Conservation (phyloP, 805 yeast species). For the Teunomyces gatunensis region DNA sequence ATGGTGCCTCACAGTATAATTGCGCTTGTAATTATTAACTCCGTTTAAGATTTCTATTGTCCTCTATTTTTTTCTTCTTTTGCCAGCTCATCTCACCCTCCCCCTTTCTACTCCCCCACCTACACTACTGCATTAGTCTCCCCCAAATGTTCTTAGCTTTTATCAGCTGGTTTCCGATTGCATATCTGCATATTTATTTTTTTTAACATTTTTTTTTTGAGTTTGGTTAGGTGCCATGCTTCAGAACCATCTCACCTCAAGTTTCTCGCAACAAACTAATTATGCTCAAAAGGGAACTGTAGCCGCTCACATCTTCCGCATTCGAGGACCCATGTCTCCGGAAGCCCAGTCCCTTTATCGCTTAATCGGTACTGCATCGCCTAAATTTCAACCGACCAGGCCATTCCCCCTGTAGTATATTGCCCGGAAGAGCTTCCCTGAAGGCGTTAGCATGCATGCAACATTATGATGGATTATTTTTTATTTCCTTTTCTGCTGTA, state of each 20-base stretch:
- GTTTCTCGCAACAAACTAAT: background rate
- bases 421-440: background rate
- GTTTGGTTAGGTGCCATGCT: background rate
- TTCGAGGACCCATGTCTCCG: background rate
- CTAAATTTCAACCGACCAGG: background rate
- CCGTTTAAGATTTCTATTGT: too few relatives aligned
- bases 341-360: background rate
- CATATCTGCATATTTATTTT: too few relatives aligned
- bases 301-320: background rate
- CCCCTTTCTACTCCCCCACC: too few relatives aligned
- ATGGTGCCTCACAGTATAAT: too few relatives aligned
- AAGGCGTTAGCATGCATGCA: background rate
- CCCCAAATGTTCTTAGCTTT: too few relatives aligned
- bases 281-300: background rate
- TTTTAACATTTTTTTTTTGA: background rate
- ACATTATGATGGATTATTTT: background rate
- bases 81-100: too few relatives aligned
- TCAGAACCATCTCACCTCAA: background rate
- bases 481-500: background rate
- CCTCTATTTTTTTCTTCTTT: too few relatives aligned
- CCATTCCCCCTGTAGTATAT: background rate
- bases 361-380: background rate
- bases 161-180: too few relatives aligned
- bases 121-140: too few relatives aligned
- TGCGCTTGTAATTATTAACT: too few relatives aligned